phyloP scores from a whole-genome alignment of 305 asterid genomes.

The Plantago coronopus region DNA sequence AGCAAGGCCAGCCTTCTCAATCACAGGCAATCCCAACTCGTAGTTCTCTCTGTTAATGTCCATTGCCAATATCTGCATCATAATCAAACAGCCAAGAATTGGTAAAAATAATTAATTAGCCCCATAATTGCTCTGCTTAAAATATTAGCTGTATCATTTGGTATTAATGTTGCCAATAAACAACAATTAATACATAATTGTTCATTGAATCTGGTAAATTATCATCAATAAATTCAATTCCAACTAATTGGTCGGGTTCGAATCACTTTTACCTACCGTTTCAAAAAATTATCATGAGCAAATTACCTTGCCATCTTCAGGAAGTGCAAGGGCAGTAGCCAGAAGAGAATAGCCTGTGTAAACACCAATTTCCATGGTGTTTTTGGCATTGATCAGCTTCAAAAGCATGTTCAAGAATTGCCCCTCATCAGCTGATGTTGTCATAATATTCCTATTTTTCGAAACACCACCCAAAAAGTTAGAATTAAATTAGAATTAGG shows the following conservation, averaged over 20 bases:
- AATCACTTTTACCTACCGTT: too few species aligned
- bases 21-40: slow-evolving; percentile 78
- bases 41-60: slow-evolving; percentile 81
- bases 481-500: background rate
- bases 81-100: background rate
- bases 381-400: slow-evolving; percentile 83
- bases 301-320: slow-evolving; percentile 74
- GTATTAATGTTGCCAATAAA: background rate
- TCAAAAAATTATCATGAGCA: too few species aligned
- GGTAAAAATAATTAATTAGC: background rate
- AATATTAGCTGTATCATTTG: background rate
- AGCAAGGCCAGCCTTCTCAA: slow-evolving; percentile 84
- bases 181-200: background rate
- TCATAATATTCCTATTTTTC: slow-evolving; percentile 68
- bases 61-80: slow-evolving; percentile 86
- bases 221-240: background rate
- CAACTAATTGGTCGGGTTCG: too few species aligned
- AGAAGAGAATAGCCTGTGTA: slow-evolving; percentile 88
- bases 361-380: slow-evolving; percentile 92
- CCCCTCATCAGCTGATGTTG: slow-evolving; percentile 88
- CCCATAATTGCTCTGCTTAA: background rate
- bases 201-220: background rate
- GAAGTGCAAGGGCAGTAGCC: slow-evolving; percentile 86
- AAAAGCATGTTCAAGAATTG: slow-evolving; percentile 83
- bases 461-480: too few species aligned